phyloP scores from a whole-genome alignment of 2,329 filamentous ascomycete genomes.

The Escovopsis sp. region DNA sequence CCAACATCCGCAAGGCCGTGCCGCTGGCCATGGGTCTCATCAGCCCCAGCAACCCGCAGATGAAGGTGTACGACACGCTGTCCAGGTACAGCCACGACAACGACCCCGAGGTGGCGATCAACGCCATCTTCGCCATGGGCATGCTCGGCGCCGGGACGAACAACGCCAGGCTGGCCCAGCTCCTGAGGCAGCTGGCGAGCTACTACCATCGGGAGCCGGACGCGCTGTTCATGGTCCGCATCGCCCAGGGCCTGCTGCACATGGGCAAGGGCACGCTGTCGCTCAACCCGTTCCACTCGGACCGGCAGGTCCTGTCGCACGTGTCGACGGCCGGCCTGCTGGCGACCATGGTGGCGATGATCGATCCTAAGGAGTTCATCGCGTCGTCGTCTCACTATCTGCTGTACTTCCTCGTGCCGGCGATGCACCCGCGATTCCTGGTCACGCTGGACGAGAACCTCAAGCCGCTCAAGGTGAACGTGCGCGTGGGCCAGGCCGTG shows the following conservation, averaged over 20 bases:
- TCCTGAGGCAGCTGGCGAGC: slow-evolving; percentile 85
- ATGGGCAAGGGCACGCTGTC: slow-evolving; percentile 98
- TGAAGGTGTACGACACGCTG: slow-evolving; percentile 98
- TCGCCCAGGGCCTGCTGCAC: slow-evolving; percentile 91
- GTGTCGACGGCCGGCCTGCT: slow-evolving; percentile 83
- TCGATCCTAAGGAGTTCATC: slow-evolving; percentile 82
- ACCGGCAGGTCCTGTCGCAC: slow-evolving; percentile 85
- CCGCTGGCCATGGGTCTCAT: slow-evolving; percentile 93
- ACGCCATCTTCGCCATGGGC: slow-evolving; percentile 98
- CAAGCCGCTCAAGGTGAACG: slow-evolving; percentile 86
- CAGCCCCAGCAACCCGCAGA: slow-evolving; percentile 95
- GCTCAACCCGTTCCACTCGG: slow-evolving; percentile 97
- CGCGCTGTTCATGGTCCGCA: slow-evolving; percentile 96
- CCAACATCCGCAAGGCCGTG: slow-evolving; percentile 92
- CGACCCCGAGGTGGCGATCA: slow-evolving; percentile 94
- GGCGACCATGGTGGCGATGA: slow-evolving; percentile 80
- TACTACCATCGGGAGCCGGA: slow-evolving; percentile 98
- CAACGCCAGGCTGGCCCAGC: slow-evolving; percentile 88
- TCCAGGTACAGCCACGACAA: slow-evolving; percentile 98
- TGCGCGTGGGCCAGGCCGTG: slow-evolving; percentile 92
- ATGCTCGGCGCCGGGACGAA: slow-evolving; percentile 93
- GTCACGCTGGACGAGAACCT: slow-evolving; percentile 92
- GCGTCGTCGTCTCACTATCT: slow-evolving; percentile 67
- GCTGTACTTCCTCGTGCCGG: slow-evolving; percentile 90
- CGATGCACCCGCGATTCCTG: slow-evolving; percentile 93